These are phyloP conservation scores for Lodderomyces elongisporus DNA, from an alignment of 1,139 yeast species.

Conservation along the genomic window DNA sequence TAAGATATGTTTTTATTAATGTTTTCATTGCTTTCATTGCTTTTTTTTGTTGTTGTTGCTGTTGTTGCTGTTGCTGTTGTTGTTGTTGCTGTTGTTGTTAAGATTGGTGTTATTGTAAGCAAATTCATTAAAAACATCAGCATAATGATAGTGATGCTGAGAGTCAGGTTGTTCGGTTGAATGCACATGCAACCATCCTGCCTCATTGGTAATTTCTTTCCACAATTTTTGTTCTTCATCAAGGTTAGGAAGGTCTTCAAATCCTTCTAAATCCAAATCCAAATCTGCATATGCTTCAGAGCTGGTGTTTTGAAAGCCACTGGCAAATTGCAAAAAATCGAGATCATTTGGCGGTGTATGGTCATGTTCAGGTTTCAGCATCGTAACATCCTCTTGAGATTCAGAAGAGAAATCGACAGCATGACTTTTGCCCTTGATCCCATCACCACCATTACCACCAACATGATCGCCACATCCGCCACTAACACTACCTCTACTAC, in stretches of 20 bases:
- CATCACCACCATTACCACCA: not conserved
- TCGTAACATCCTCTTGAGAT: slow-evolving; percentile 2
- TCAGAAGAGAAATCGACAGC: not conserved
- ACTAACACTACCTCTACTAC: too few relatives aligned
- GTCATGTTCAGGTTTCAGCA: not conserved
- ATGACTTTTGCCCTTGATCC: not conserved
- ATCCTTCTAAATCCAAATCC: slow-evolving; percentile 37
- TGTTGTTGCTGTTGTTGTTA: too few relatives aligned
- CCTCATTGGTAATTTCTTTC: slow-evolving; percentile 71
- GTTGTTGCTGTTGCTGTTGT: too few relatives aligned
- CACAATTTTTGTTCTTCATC: slow-evolving; percentile 61
- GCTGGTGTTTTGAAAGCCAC: slow-evolving; percentile 5
- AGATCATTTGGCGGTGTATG: slow-evolving; percentile 14
- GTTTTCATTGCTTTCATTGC: too few relatives aligned
- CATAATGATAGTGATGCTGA: not conserved
- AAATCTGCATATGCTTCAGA: slow-evolving; percentile 24
- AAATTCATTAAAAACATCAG: not conserved
- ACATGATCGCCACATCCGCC: too few relatives aligned
- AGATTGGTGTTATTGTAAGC: too few relatives aligned
- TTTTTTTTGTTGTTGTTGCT: too few relatives aligned
- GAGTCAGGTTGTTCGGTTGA: slow-evolving; percentile 3
- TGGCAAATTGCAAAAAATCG: slow-evolving; percentile 19
- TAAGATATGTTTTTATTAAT: not conserved
- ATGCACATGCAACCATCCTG: slow-evolving; percentile 54
- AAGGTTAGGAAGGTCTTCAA: slow-evolving; percentile 41